Evolutionary conservation across 225 moss, liverwort and hornwort species (phyloP).

Genomic region (Neckera pumila): DNA sequence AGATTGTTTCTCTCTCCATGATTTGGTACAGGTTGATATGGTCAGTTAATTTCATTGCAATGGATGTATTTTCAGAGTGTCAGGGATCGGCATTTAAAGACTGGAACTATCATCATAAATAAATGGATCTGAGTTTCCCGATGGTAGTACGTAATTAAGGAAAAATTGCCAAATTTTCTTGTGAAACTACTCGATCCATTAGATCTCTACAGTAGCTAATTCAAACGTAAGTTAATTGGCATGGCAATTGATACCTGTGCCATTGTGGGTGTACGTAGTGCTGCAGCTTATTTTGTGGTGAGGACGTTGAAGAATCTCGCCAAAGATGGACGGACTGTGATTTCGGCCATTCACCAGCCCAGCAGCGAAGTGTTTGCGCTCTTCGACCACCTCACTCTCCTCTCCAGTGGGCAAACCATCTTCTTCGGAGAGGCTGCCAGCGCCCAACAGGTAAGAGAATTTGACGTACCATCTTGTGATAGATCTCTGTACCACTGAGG

Average conservation of each 20-base stretch:
- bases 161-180: background rate
- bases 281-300: slow-evolving; percentile 40
- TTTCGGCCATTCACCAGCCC: slow-evolving; percentile 42
- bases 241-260: background rate
- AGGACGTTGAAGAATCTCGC: slow-evolving; percentile 39
- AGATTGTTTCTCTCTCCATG: background rate
- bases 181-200: background rate
- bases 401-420: slow-evolving; percentile 30
- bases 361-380: slow-evolving; percentile 43
- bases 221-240: too few relatives aligned
- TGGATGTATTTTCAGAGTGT: background rate
- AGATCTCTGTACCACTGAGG: background rate
- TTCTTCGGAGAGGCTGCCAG: slow-evolving; percentile 23
- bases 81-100: background rate
- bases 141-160: background rate
- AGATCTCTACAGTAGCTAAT: too few relatives aligned
- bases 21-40: background rate
- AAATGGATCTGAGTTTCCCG: background rate
- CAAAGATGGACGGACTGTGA: slow-evolving; percentile 32
- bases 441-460: slow-evolving; percentile 10
- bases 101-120: background rate
- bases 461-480: too few relatives aligned
- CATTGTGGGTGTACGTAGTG: background rate
- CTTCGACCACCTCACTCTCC: slow-evolving; percentile 33
- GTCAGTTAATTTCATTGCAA: background rate